These are phyloP conservation scores for Seiridium unicorne DNA, from an alignment of 2,329 filamentous ascomycete species.

Conservation along the genomic window DNA sequence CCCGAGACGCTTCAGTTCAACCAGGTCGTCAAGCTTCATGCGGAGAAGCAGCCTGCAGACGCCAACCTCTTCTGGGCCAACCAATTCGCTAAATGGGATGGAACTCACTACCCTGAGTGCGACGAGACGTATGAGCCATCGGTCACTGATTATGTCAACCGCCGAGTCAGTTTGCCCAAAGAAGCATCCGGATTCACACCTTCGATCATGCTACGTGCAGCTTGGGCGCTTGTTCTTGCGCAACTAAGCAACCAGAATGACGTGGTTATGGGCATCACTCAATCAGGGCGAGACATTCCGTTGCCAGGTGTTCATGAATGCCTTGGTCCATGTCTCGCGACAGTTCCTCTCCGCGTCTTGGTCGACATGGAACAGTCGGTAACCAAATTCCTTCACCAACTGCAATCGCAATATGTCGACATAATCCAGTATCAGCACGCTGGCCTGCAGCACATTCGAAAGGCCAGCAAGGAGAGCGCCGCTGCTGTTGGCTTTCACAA, in stretches of 20 bases:
- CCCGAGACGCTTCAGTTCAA: slow-evolving; percentile 1
- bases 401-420: slow-evolving; percentile 6
- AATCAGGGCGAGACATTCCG: slow-evolving; percentile 2
- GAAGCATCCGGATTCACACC: slow-evolving; percentile 7
- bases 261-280: slow-evolving; percentile 5
- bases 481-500: slow-evolving; percentile 5
- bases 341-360: slow-evolving; percentile 3
- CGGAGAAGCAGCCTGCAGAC: neutral
- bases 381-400: slow-evolving; percentile 2
- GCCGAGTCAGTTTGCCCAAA: neutral
- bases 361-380: slow-evolving; percentile 1
- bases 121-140: slow-evolving; percentile 2
- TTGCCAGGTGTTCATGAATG: slow-evolving; percentile 2
- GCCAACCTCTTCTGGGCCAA: neutral
- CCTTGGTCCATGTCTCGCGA: slow-evolving; percentile 4
- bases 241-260: slow-evolving; percentile 4
- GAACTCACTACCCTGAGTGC: neutral
- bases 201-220: slow-evolving; percentile 6
- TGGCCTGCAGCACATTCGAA: slow-evolving; percentile 6
- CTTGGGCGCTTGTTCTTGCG: slow-evolving; percentile 3
- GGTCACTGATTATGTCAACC: neutral
- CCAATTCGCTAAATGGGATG: neutral
- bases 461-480: neutral
- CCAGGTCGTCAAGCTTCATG: neutral
- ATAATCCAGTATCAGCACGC: slow-evolving; percentile 3